phyloP scores from a whole-genome alignment of 257 asterid genomes.

The Perilla frutescens region DNA sequence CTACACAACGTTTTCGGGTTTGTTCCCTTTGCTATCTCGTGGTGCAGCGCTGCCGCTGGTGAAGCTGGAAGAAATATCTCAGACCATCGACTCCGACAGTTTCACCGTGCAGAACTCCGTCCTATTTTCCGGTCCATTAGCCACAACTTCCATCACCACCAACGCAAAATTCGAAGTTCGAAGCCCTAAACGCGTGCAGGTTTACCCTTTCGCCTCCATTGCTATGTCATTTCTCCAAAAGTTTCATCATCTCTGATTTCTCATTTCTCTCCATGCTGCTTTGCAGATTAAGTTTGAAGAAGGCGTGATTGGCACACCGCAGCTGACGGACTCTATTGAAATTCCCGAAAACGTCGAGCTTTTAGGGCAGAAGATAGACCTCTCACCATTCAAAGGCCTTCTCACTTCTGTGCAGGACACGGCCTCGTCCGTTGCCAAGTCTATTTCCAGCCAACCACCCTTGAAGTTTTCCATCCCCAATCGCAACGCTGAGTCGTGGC shows the following conservation, averaged over 20 bases:
- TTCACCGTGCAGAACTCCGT: constrained; percentile 84
- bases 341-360: constrained; percentile 78
- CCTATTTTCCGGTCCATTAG: constrained; percentile 74
- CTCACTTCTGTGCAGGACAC: constrained; percentile 80
- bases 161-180: constrained; percentile 92
- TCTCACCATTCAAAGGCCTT: constrained; percentile 79
- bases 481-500: constrained; percentile 77
- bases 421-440: constrained; percentile 79
- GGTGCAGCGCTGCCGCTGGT: constrained; percentile 67
- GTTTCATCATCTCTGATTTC: too few species aligned
- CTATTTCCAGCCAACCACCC: constrained; percentile 82
- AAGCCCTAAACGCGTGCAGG: constrained; percentile 98
- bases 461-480: constrained; percentile 68
- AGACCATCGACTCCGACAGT: constrained; percentile 69
- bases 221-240: too few species aligned
- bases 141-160: constrained; percentile 75
- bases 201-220: constrained; percentile 13
- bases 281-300: constrained; percentile 80
- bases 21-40: constrained; percentile 80
- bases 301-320: constrained; percentile 92
- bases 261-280: neutral
- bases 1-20: constrained; percentile 76
- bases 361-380: constrained; percentile 84
- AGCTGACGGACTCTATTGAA: constrained; percentile 81
- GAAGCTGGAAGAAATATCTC: constrained; percentile 88